Base-by-base conservation (phyloP, 257 asterid genomes). In the Primulina tabacum region DNA sequence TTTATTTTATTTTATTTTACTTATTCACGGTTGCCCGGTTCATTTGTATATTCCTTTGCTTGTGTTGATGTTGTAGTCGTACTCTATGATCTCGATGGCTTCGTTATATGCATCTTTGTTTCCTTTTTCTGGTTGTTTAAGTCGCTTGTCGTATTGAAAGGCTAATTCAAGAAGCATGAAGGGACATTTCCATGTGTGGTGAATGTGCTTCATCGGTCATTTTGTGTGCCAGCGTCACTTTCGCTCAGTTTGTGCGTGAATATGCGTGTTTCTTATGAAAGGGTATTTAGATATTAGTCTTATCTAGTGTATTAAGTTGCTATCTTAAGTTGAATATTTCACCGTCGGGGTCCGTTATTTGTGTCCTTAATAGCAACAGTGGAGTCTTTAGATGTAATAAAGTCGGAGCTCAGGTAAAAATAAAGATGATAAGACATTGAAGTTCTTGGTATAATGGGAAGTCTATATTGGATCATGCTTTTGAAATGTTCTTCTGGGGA, bases 51-150 rank as follows among this genome's bases (percentile, higher is more conserved):
- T 71, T 66, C 11, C 43, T 26, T 24, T 18, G 60, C 16, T 58
- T n/a, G 21, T 55, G 71, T 53, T 75, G 53, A 11, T 62, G 69
- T 14, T 74, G 71, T 35, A 4, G 3, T 28, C 28, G 53, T 50
- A 70, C 69, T 55, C 53, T 38, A 43, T 12, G 53, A 43, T 43
- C 12, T 43, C 4, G 53, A 12, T 43, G 6, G 53, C 1, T 43
- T 43, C 6, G 8, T 43, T 43, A 43, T 2, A 43, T 3, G n/a
- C 5, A 0, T 43, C 17, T 43, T 12, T 43, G 6, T 43, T 43
- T 11, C 53, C 1, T 43, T 43, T 35, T 12, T 43, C n/a, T 43
- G 53, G n/a, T 43, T 11, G 53, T 43, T 43, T 12, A 12, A 11
- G 53, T 43, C n/a, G 17, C 6, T n/a, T 43, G n/a, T 43, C 3